Percentiles rank a stretch among this genome's conserved stretches.
These are phyloP conservation scores for Colletotrichum musicola DNA, from an alignment of 2,329 filamentous ascomycete species.

Conservation along the genomic window DNA sequence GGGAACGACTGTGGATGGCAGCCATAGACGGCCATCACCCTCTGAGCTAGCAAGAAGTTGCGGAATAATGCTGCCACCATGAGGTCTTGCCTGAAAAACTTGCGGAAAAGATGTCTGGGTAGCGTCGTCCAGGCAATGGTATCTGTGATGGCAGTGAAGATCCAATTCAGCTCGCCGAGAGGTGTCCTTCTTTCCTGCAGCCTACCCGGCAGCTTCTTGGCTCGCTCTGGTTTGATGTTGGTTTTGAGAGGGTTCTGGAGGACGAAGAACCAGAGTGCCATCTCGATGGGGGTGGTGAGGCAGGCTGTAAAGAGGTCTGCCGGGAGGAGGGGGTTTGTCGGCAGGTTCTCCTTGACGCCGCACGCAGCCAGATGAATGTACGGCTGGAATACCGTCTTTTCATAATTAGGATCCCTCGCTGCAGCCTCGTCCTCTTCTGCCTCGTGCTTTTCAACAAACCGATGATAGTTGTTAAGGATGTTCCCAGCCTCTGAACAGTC, in stretches of 20 bases:
- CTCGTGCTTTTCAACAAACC: conserved; percentile 95
- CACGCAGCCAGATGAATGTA: conserved; percentile 95
- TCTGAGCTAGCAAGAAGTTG: conserved; percentile 93
- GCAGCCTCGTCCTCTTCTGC: conserved; percentile 84
- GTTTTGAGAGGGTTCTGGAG: conserved; percentile 85
- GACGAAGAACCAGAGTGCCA: conserved; percentile 96
- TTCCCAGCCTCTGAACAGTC: conserved; percentile 97
- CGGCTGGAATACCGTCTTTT: conserved; percentile 77
- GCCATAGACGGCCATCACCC: conserved; percentile 96
- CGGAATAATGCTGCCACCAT: conserved; percentile 99
- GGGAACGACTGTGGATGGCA: conserved; percentile 95
- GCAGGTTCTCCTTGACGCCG: conserved; percentile 88
- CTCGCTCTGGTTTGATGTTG: conserved; percentile 81
- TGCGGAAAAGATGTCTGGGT: conserved; percentile 90
- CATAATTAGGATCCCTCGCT: conserved; percentile 83
- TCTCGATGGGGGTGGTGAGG: conserved; percentile 96
- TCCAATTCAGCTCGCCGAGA: conserved; percentile 97
- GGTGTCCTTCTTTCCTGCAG: conserved; percentile 94
- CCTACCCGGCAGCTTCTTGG: conserved; percentile 89
- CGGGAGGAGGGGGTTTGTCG: conserved; percentile 92
- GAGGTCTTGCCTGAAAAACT: conserved; percentile 95
- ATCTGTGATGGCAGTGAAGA: conserved; percentile 98
- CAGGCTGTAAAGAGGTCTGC: conserved; percentile 97
- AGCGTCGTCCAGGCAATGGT: conserved; percentile 98
- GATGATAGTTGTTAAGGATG: conserved; percentile 94